phyloP scores from a whole-genome alignment of 2,329 filamentous ascomycete species.

The Penicillium brevicompactum region DNA sequence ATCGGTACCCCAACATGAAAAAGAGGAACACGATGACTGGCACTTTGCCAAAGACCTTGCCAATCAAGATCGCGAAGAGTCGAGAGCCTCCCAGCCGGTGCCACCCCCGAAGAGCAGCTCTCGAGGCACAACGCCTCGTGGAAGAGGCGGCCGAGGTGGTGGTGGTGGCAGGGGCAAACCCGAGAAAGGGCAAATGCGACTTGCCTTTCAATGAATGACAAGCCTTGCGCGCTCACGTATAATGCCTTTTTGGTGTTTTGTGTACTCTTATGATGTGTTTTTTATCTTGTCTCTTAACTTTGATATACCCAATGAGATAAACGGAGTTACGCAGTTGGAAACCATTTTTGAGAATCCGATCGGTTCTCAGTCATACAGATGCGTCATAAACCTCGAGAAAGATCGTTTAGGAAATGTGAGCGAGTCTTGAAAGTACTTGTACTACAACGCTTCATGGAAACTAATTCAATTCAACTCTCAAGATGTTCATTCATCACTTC shows the following conservation, averaged over 20 bases:
- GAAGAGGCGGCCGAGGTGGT: conserved; percentile 27
- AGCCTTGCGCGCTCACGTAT: neutral
- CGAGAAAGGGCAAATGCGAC: conserved; percentile 40
- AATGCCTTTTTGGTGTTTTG: neutral
- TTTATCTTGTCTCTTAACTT: neutral
- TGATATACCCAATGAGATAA: conserved; percentile 7
- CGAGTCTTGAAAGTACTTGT: no score
- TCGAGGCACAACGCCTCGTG: conserved; percentile 22
- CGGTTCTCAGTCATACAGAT: neutral
- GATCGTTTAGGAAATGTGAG: no score
- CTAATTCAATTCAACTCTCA: neutral
- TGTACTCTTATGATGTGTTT: neutral
- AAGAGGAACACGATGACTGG: conserved; percentile 85
- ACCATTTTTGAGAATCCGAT: no score
- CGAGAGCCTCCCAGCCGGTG: conserved; percentile 20
- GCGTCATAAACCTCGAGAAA: neutral
- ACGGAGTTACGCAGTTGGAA: neutral
- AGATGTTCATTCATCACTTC: neutral
- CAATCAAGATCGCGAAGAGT: conserved; percentile 57
- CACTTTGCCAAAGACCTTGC: conserved; percentile 90
- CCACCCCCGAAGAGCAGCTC: conserved; percentile 13
- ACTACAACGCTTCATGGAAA: no score
- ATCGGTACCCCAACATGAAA: conserved; percentile 59
- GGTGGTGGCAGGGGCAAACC: conserved; percentile 30
- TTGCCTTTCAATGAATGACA: conserved; percentile 34